A percentile compares a stretch with the other conserved stretches of the same genome.
phyloP scores from a whole-genome alignment of 2,329 filamentous ascomycete species.

The Neofusicoccum sp. region DNA sequence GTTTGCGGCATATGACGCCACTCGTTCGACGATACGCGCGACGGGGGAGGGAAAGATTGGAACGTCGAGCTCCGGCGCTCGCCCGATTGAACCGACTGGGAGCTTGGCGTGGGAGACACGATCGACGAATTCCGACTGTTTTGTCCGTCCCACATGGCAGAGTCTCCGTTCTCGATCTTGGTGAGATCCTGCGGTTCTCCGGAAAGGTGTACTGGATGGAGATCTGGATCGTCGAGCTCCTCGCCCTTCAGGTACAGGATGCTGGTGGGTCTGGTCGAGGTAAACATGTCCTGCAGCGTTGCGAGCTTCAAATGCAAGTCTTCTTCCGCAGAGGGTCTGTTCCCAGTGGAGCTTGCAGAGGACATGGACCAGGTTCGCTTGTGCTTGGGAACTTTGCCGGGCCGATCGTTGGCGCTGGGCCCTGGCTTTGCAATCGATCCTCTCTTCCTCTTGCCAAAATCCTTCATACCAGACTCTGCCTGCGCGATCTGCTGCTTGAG shows the following conservation, averaged over 20 bases:
- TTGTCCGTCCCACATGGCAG: slow-evolving; percentile 47
- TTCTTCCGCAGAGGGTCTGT: slow-evolving; percentile 55
- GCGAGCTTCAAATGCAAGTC: slow-evolving; percentile 77
- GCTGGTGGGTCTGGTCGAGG: slow-evolving; percentile 75
- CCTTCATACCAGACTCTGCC: slow-evolving; percentile 59
- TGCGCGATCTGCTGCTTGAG: slow-evolving; percentile 90
- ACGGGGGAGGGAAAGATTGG: slow-evolving; percentile 44
- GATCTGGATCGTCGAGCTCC: slow-evolving; percentile 75
- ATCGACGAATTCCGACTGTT: slow-evolving; percentile 50
- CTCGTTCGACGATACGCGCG: slow-evolving; percentile 47
- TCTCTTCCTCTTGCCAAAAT: slow-evolving; percentile 61
- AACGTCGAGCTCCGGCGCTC: slow-evolving; percentile 42
- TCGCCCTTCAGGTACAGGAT: slow-evolving; percentile 75
- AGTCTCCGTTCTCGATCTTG: slow-evolving; percentile 47
- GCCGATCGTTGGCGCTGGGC: slow-evolving; percentile 56
- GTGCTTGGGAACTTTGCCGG: slow-evolving; percentile 84
- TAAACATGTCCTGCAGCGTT: slow-evolving; percentile 83
- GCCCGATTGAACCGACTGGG: slow-evolving; percentile 43
- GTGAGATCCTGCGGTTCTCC: slow-evolving; percentile 65
- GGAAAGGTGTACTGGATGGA: slow-evolving; percentile 70
- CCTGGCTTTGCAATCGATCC: slow-evolving; percentile 46
- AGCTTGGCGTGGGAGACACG: slow-evolving; percentile 50
- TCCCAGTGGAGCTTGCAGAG: slow-evolving; percentile 55
- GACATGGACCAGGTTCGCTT: slow-evolving; percentile 95
- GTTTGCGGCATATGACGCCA: slow-evolving; percentile 61